Evolutionary conservation across 805 yeast genomes (phyloP), one percentile per base, ranked within the genome.

Genomic region (Isabelozyma rhagii): DNA sequence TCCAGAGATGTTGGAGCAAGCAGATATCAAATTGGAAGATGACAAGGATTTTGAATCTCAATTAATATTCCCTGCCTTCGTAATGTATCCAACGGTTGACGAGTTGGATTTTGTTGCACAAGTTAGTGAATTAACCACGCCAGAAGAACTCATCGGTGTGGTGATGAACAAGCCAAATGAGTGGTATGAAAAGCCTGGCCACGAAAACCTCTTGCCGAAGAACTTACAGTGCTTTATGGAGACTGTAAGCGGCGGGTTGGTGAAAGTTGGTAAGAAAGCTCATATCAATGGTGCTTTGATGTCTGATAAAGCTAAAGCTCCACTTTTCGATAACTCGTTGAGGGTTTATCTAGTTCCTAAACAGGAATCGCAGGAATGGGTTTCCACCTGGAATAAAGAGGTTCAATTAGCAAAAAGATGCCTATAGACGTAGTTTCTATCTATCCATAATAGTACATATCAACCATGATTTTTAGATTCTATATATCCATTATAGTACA

Each of bases 71-170:
- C 97, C 97, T 0, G 87, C 92, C 0, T 74, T 86, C 72, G 72
- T 89, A 3, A 66, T 92, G 50, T 93, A 90, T 58, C 97, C 98
- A 18, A 80, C 91, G 1, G 82, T 81, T 4, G 86, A 87, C 64
- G 94, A 89, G 63, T 88, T 90, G 57, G 97, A 93, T 65, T 84
- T 85, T 57, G 73, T 93, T 39, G 87, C 84, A 1, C 85, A 84
- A 52, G 79, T 87, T 5, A 82, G 93, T 51, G 97, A 91, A 66
- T 68, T 84, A 38, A 75, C 85, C 1, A 79, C 93, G 0, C 82
- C 93, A 0, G 60, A 66, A 4, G 94, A 87, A 39, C 60, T 88
- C 9, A 63, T 90, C 52, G 80, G 79, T 34, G 63, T 81, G 52
- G 78, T 91, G 3, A 56, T 73, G 49, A 77, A 83, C 41, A 78